A percentile compares a stretch with the other conserved stretches of the same genome.
Conservation (phyloP, 768 basidiomycete species). For the Calvatia gigantea region DNA sequence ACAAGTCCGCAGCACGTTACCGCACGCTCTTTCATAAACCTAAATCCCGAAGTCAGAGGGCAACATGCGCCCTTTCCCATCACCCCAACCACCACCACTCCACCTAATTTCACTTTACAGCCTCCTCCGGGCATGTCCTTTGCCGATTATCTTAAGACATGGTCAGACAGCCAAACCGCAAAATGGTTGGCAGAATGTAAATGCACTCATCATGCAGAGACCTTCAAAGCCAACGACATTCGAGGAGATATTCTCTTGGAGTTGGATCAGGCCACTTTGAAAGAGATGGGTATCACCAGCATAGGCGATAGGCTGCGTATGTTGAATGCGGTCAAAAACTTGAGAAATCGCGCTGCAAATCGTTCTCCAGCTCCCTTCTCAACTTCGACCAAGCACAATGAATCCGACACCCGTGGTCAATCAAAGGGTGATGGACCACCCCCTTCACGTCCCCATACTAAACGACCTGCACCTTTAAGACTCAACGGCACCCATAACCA, state of each 20-base stretch:
- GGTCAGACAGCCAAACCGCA: slow-evolving; percentile 68
- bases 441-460: slow-evolving; percentile 33
- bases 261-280: slow-evolving; percentile 80
- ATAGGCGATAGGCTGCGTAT: slow-evolving; percentile 93
- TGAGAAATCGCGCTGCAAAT: slow-evolving; percentile 56
- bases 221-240: slow-evolving; percentile 87
- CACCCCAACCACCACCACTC: slow-evolving; percentile 29
- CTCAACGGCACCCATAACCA: slow-evolving; percentile 52
- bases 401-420: slow-evolving; percentile 14
- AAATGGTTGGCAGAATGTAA: slow-evolving; percentile 79
- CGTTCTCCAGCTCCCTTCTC: slow-evolving; percentile 14
- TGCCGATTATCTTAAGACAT: slow-evolving; percentile 62
- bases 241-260: slow-evolving; percentile 89
- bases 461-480: slow-evolving; percentile 77
- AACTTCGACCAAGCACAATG: slow-evolving; percentile 11
- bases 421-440: slow-evolving; percentile 22
- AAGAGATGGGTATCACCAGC: slow-evolving; percentile 86
- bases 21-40: slow-evolving; percentile 39
- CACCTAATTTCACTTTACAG: slow-evolving; percentile 40
- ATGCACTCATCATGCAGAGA: slow-evolving; percentile 61
- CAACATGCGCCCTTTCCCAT: slow-evolving; percentile 39
- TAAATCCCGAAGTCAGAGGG: slow-evolving; percentile 32
- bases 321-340: slow-evolving; percentile 74
- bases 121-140: slow-evolving; percentile 58
- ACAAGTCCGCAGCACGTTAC: slow-evolving; percentile 21